Evolutionary conservation across 2,329 filamentous ascomycete genomes (phyloP), one percentile per base, ranked within the genome.

Genomic region (Penicillium decumbens): DNA sequence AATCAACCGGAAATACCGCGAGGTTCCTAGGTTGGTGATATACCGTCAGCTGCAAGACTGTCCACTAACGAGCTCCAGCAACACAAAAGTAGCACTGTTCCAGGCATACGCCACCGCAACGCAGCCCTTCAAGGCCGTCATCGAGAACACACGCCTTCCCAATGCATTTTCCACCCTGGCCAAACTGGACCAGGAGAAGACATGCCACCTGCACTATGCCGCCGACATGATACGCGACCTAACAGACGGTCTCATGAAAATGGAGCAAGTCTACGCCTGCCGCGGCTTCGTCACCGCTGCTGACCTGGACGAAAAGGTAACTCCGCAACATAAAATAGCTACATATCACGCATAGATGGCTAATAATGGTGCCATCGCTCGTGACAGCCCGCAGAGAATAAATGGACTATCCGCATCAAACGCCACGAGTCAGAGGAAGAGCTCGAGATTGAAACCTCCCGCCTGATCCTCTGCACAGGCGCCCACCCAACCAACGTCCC

Each of bases 51-150:
- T n/a, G 20, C 38, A 40, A 24, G 23, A n/a, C 6, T 6, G 12
- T 13, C 12, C 7, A 42, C 46, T 41, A 15, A 51, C 41, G 0
- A 38, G 25, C 32, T 38, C 15, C 49, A 79, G 75, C 58, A 85
- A 85, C 62, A 85, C 82, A 49, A 84, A 81, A 60, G 80, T 81
- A 37, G 74, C 75, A 39, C 71, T 81, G 20, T 84, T 85, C 62
- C 68, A 80, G 50, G 71, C 78, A 25, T 84, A 78, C 63, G 80
- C 80, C 15, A 73, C 77, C 15, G 79, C 75, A 1, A 65, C 80
- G 1, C 65, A 75, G 30, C 72, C 80, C 0, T 83, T 84, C 61
- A 70, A 72, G 50, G 66, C 75, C 15, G 75, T 84, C 40, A 69
- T 78, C 42, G 70, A 76, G 43, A 68, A 66, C 20, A 70, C 76